Evolutionary conservation across 2,329 filamentous ascomycete species (phyloP).

Genomic region (Exophiala sideris): DNA sequence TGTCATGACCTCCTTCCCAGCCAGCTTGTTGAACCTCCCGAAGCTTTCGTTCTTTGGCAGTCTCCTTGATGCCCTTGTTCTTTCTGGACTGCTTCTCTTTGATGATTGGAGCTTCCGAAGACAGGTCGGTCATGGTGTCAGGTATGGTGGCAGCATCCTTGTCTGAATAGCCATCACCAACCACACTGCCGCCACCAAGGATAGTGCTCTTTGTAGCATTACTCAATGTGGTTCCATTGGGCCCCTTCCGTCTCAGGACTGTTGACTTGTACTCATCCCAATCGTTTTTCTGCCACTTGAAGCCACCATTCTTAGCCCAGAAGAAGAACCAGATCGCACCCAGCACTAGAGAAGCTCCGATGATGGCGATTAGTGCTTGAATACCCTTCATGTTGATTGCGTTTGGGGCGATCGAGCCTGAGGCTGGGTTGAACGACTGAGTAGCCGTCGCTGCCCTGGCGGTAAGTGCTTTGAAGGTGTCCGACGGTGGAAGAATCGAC

Average conservation of each 20-base stretch:
- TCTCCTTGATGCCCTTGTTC: slow-evolving; percentile 40
- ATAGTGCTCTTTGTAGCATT: slow-evolving; percentile 79
- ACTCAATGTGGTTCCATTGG: slow-evolving; percentile 80
- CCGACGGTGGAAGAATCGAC: slow-evolving; percentile 26
- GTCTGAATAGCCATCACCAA: slow-evolving; percentile 63
- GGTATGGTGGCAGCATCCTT: slow-evolving; percentile 41
- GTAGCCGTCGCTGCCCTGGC: slow-evolving; percentile 30
- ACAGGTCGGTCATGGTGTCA: slow-evolving; percentile 30
- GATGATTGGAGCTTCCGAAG: slow-evolving; percentile 28
- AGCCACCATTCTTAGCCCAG: slow-evolving; percentile 94
- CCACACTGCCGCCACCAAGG: slow-evolving; percentile 78
- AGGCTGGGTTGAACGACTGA: slow-evolving; percentile 24
- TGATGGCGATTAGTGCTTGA: slow-evolving; percentile 79
- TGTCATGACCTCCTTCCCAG: slow-evolving; percentile 61
- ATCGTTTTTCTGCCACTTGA: slow-evolving; percentile 77
- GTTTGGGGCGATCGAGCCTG: slow-evolving; percentile 40
- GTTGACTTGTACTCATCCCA: slow-evolving; percentile 99
- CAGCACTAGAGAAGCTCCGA: slow-evolving; percentile 72
- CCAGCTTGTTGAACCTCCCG: slow-evolving; percentile 33
- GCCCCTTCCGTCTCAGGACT: slow-evolving; percentile 80
- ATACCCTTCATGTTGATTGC: slow-evolving; percentile 58
- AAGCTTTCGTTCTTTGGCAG: slow-evolving; percentile 45
- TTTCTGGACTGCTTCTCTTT: slow-evolving; percentile 39
- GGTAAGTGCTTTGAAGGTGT: slow-evolving; percentile 31
- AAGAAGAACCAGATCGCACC: slow-evolving; percentile 96